Percentiles rank a stretch among this genome's conserved stretches.
Conservation (phyloP, 306 rosid genomes). For the Fragaria iinumae region DNA sequence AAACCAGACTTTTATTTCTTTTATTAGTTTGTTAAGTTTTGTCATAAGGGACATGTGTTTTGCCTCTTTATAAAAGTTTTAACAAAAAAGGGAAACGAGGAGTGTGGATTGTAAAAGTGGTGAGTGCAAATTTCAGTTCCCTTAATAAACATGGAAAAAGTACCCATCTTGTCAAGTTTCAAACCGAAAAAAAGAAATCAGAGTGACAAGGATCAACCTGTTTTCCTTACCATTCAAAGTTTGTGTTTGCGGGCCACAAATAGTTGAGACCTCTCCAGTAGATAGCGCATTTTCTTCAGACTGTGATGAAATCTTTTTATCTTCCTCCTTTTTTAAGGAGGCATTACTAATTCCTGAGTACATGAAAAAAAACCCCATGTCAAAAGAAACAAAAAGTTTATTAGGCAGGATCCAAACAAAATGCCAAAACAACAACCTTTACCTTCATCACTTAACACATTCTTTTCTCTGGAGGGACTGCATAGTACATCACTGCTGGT, state of each 20-base stretch:
- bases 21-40: too few species aligned
- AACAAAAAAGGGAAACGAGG: too few species aligned
- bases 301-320: slow-evolving; percentile 25
- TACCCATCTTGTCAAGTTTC: slow-evolving; percentile 15
- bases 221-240: slow-evolving; percentile 45
- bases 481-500: slow-evolving; percentile 48
- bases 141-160: background rate
- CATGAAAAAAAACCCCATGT: slow-evolving; percentile 9
- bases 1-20: too few species aligned
- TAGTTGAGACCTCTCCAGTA: slow-evolving; percentile 24
- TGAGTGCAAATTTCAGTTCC: too few species aligned
- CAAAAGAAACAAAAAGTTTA: background rate
- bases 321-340: slow-evolving; percentile 35
- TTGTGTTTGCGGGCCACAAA: slow-evolving; percentile 26
- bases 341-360: slow-evolving; percentile 32
- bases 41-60: too few species aligned
- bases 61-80: too few species aligned
- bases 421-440: slow-evolving; percentile 34
- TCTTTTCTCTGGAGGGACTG: slow-evolving; percentile 35
- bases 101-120: too few species aligned
- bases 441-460: slow-evolving; percentile 37
- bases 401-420: background rate
- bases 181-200: background rate
- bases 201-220: background rate
- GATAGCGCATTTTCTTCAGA: slow-evolving; percentile 25